These are phyloP conservation scores for Leucogyrophana mollusca DNA, from an alignment of 768 basidiomycete genomes.

Conservation along the genomic window DNA sequence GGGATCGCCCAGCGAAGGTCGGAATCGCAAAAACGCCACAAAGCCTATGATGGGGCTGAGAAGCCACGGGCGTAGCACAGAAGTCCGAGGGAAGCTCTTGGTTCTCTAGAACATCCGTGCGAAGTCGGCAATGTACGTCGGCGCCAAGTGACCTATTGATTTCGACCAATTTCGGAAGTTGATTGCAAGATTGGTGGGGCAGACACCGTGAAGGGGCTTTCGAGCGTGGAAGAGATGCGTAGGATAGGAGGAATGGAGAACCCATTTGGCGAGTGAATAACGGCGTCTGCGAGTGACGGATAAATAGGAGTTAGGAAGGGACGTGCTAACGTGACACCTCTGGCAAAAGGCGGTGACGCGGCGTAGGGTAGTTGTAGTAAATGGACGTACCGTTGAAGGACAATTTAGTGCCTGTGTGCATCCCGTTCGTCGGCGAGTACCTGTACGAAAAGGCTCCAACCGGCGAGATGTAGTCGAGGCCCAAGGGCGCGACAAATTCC, in stretches of 20 bases:
- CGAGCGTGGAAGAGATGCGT: slow-evolving; percentile 10
- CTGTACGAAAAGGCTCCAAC: no score
- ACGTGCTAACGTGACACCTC: slow-evolving; percentile 11
- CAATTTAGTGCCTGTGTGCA: no score
- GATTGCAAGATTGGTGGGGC: slow-evolving; percentile 12
- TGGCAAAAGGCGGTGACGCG: no score
- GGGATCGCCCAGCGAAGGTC: slow-evolving; percentile 18
- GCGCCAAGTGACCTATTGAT: slow-evolving; percentile 7
- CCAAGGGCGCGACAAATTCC: no score
- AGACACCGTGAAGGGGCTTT: no score
- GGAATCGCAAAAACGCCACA: slow-evolving; percentile 24
- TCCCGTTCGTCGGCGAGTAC: no score
- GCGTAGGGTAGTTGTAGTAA: no score
- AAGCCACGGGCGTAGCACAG: slow-evolving; percentile 32
- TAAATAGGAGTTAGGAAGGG: slow-evolving; percentile 1
- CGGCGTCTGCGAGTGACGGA: slow-evolving; percentile 3
- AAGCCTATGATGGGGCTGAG: slow-evolving; percentile 22
- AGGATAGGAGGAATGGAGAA: slow-evolving; percentile 15
- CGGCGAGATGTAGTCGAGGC: no score
- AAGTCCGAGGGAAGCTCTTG: slow-evolving; percentile 32
- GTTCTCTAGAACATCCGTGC: slow-evolving; percentile 15
- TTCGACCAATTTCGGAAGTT: slow-evolving; percentile 14
- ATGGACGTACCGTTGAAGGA: no score
- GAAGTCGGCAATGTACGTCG: slow-evolving; percentile 13
- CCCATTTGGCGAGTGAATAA: slow-evolving; percentile 11